phyloP scores from a whole-genome alignment of 2,329 filamentous ascomycete genomes.

The Fusarium praegraminearum region DNA sequence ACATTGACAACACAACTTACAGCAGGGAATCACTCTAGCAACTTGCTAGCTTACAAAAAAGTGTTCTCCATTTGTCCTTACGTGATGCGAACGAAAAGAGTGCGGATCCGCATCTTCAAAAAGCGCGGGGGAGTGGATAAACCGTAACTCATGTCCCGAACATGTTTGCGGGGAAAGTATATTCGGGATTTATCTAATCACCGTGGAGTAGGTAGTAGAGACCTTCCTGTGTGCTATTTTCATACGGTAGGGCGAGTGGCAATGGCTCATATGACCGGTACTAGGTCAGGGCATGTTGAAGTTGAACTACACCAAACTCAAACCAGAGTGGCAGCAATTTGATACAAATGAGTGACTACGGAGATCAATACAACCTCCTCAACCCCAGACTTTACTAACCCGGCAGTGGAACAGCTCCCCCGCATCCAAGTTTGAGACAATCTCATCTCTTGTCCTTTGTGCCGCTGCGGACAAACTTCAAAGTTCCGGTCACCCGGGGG shows the following conservation, averaged over 20 bases:
- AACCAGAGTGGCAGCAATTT: neutral
- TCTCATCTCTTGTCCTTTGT: slow-evolving; percentile 24
- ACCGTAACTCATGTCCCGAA: slow-evolving; percentile 17
- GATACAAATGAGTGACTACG: neutral
- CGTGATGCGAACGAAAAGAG: slow-evolving; percentile 13
- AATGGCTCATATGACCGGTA: neutral
- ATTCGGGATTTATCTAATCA: slow-evolving; percentile 4
- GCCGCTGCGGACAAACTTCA: slow-evolving; percentile 20
- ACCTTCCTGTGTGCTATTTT: neutral
- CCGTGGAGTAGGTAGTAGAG: neutral
- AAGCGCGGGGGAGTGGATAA: slow-evolving; percentile 30
- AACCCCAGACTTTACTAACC: slow-evolving; percentile 25
- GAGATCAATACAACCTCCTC: slow-evolving; percentile 18
- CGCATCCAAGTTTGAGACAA: slow-evolving; percentile 24
- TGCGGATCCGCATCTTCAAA: slow-evolving; percentile 34
- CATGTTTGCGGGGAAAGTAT: slow-evolving; percentile 28
- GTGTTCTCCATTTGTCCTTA: slow-evolving; percentile 14
- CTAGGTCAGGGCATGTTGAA: neutral
- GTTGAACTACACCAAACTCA: neutral
- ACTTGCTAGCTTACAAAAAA: neutral
- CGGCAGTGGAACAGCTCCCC: slow-evolving; percentile 30
- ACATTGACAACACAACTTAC: neutral
- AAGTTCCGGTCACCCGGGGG: slow-evolving; percentile 31
- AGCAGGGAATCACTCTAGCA: neutral
- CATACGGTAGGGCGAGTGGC: neutral